Conservation (phyloP, 2,329 filamentous ascomycete genomes). For the Pestalotiopsis sp. region DNA sequence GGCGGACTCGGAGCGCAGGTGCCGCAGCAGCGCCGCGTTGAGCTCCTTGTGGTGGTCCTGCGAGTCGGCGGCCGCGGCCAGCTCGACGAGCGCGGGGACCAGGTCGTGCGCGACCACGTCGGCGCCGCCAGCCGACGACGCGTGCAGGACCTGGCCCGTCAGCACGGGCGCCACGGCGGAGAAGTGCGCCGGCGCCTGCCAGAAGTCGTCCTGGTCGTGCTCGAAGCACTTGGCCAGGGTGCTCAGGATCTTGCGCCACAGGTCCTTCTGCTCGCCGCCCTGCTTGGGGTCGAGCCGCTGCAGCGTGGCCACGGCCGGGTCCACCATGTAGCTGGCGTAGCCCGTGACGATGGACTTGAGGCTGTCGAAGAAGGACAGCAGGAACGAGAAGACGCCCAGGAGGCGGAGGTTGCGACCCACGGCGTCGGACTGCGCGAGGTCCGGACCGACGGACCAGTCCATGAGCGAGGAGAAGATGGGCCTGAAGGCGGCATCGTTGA, state of each 20-base stretch:
- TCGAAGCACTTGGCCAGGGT: conserved; percentile 78
- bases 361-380: conserved; percentile 77
- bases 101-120: conserved; percentile 50
- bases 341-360: conserved; percentile 94
- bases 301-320: conserved; percentile 71
- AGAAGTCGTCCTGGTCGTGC: conserved; percentile 94
- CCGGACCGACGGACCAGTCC: conserved; percentile 67
- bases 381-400: conserved; percentile 80
- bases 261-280: conserved; percentile 50
- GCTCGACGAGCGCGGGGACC: conserved; percentile 75
- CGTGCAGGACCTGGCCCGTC: conserved; percentile 64
- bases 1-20: conserved; percentile 73
- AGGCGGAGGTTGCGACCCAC: conserved; percentile 63
- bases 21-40: conserved; percentile 76
- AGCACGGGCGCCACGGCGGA: conserved; percentile 70
- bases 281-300: conserved; percentile 43
- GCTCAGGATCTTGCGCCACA: conserved; percentile 72
- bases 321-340: conserved; percentile 84
- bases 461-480: conserved; percentile 87
- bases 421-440: conserved; percentile 63
- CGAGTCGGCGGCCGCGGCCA: conserved; percentile 80
- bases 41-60: conserved; percentile 90
- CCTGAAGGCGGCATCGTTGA: conserved; percentile 91
- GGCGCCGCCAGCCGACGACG: conserved; percentile 41
- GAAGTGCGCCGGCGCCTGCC: conserved; percentile 91